These are phyloP conservation scores for Silene latifolia DNA, from an alignment of 148 eudicot genomes.

Conservation along the genomic window DNA sequence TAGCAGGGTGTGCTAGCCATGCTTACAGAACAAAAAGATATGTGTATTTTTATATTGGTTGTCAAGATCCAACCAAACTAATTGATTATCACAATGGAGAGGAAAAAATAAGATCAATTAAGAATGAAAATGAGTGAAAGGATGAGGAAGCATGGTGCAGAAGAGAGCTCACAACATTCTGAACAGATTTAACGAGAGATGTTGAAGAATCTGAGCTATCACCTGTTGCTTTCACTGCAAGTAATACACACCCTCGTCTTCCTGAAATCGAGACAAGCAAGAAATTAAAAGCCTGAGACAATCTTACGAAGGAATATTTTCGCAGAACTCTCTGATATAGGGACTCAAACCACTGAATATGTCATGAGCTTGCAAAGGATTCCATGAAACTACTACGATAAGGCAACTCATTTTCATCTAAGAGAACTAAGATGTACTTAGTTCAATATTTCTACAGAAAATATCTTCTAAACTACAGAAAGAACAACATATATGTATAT, in stretches of 20 bases:
- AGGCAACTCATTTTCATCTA: not conserved
- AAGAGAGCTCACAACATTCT: conserved; percentile 63
- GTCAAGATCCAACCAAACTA: not conserved
- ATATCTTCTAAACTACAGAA: not conserved
- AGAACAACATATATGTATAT: not conserved
- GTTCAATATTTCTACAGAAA: not conserved
- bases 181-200: conserved; percentile 63
- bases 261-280: conserved; percentile 34
- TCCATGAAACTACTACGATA: not conserved
- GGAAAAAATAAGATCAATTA: not conserved
- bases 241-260: conserved; percentile 36
- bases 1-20: not conserved
- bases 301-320: not conserved
- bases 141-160: conserved; percentile 3
- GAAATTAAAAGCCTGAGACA: not conserved
- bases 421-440: not conserved
- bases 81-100: not conserved
- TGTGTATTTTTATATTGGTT: not conserved
- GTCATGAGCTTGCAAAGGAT: not conserved
- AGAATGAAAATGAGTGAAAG: not conserved
- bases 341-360: not conserved
- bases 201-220: conserved; percentile 78
- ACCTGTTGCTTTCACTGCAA: conserved; percentile 54
- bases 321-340: not conserved
- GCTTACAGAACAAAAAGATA: not conserved